Evolutionary conservation across 108 stramenopile species (phyloP), one percentile per base, ranked within the genome.

Genomic region (Skeletonema marinoi): DNA sequence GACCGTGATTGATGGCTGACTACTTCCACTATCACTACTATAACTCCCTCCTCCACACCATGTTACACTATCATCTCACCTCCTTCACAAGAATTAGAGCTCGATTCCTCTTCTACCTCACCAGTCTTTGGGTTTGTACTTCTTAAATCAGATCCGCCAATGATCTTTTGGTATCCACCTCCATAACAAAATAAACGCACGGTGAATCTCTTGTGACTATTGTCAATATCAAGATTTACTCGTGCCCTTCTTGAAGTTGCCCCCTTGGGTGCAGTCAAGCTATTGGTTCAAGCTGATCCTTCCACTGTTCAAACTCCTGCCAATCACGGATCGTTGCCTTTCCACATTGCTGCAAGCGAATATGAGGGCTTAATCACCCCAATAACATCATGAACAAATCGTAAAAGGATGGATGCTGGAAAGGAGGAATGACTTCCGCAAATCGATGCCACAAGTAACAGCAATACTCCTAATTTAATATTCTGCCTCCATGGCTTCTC

Each of bases 101-200:
- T 56, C 25, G 9, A 25, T 6, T 56, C 25, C 9, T 56, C 54
- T 33, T 80, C 82, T 32, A 86, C 13, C 3, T 83, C 79, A 62
- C 95, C 95, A 19, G 86, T 90, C 71, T 86, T 93, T 6, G 92
- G 95, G 76, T 96, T 88, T 50, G 89, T 81, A 16, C 44, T 62
- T 59, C 88, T 80, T 19, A 96, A 75, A 36, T 81, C 81, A 13
- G 32, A 35, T 9, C 91, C 85, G 11, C 70, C 29, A 51, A 96
- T 78, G 32, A 65, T 61, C 39, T 81, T 87, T 68, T 93, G 88
- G 2, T 83, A 74, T 14, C 90, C 95, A n/a, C 95, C 93, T 46
- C 69, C 76, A 65, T 92, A 89, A 0, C 87, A 91, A 75, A 92
- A 95, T 17, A 90, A 81, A 38, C 91, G 72, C 56, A 89, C 85